phyloP scores from a whole-genome alignment of 2,329 filamentous ascomycete species.

The Ophiostoma pallidulum region DNA sequence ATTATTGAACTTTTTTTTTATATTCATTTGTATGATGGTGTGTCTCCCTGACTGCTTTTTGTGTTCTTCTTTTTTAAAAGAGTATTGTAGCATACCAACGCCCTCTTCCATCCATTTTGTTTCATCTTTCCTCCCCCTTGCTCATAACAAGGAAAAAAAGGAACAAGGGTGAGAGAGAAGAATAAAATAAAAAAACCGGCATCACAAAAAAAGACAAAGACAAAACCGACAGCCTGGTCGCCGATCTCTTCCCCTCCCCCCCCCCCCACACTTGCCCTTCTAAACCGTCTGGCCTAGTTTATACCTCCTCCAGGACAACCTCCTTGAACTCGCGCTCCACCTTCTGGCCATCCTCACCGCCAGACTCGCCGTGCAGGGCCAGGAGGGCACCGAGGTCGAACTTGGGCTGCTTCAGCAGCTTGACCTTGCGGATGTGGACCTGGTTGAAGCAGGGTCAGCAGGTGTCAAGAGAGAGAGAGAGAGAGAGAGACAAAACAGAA shows the following conservation, averaged over 20 bases:
- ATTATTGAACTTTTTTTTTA: slow-evolving; percentile 9
- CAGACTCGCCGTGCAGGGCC: slow-evolving; percentile 94
- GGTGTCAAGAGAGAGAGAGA: no score
- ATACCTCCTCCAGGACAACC: slow-evolving; percentile 87
- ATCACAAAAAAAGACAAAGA: slow-evolving; percentile 1
- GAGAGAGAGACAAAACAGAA: background rate
- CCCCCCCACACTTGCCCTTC: background rate
- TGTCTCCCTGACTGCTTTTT: slow-evolving; percentile 15
- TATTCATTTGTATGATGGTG: slow-evolving; percentile 9
- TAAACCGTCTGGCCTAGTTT: no score
- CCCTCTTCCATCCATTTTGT: slow-evolving; percentile 8
- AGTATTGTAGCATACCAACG: slow-evolving; percentile 14
- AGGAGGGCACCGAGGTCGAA: slow-evolving; percentile 97
- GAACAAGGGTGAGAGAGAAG: slow-evolving; percentile 9
- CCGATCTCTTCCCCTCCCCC: background rate
- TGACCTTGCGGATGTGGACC: slow-evolving; percentile 99
- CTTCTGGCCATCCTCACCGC: slow-evolving; percentile 96
- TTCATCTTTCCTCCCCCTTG: background rate
- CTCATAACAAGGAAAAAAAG: slow-evolving; percentile 4
- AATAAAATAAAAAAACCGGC: slow-evolving; percentile 9
- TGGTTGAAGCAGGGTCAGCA: slow-evolving; percentile 32
- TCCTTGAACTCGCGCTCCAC: slow-evolving; percentile 99
- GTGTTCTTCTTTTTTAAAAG: slow-evolving; percentile 4
- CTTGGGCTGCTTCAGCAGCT: slow-evolving; percentile 97
- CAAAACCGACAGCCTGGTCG: background rate